Evolutionary conservation across 176 grass and related monocot genomes (phyloP), one percentile per base, ranked within the genome.

Genomic region (Oropetium thomaeum): DNA sequence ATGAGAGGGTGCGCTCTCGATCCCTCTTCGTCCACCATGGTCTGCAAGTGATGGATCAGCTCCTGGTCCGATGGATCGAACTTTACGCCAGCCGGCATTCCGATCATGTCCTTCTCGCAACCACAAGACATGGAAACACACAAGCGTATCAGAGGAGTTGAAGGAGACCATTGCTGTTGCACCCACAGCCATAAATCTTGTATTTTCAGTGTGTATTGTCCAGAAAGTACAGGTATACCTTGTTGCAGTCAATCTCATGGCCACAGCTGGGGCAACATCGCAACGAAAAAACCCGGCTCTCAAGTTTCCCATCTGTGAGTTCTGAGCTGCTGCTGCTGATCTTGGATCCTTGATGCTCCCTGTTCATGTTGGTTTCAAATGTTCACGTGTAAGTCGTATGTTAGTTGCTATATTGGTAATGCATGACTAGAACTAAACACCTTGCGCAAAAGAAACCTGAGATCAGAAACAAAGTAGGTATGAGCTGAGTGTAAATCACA

Each of bases 11-110:
- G 96, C 12, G 83, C 77, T 65, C 58, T 83, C 13, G 67, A 75
- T 45, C 79, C 85, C 51, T 72, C 86, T 23, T 79, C 77, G 53
- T 74, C 79, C 47, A 90, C 91, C 87, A 94, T 84, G 0, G 79
- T 74, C 51, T 92, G 84, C 11, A 98, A 83, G 71, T 98, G 91
- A 58, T 98, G 84, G 32, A 98, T 74, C 79, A 98, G 73, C 51
- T 98, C 89, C 73, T 90, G 79, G 64, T 98, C 96, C 0, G 89
- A 90, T 20, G 95, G 96, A 81, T 98, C 91, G 4, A 98, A 98
- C 53, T 86, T 94, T 20, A 94, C 89, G 23, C 96, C 96, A 1
- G 91, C 91, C 2, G 95, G 95, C 70, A 98, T 68, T 33, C 89
- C 89, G 1, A 69, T 49, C 90, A 87, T 93, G 65, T 91, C 78